Base-by-base conservation (phyloP, 2,329 filamentous ascomycete species). In the Alternaria viburni region DNA sequence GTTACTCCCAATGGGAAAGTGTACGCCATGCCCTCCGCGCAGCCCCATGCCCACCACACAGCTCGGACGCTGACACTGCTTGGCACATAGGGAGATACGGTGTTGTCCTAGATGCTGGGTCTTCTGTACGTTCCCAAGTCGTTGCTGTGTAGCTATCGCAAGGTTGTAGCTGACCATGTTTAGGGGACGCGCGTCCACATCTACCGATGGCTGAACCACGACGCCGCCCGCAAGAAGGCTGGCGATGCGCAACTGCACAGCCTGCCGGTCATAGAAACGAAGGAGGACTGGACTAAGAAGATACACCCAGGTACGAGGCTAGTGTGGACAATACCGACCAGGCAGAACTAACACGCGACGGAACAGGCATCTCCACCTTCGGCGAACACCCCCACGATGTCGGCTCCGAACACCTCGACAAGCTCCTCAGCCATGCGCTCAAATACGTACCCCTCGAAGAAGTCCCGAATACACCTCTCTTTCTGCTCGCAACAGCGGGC, bases 81-180 rank as follows among this genome's bases (percentile, higher is more conserved):
- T 45, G 54, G 66, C 61, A 50, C 65, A 46, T 64, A 87, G 86
- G 86, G 85, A 84, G 85, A 83, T 97, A 96, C 86, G 96, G 94
- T 78, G 92, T 98, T 74, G 94, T 99, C 78, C 88, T 99, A 76
- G 96, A 99, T 86, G 96, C 96, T 79, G 96, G 96, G 72, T 98
- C 96, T 81, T 98, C 96, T 75, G 87, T 88, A 81, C 69, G 84
- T 80, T n/a, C 25, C 30, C 8, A 46, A 6, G 30, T 43, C 28
- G 32, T 13, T 13, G 41, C 17, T 8, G n/a, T 46, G 23, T 21
- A 23, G 9, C 23, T 8, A 47, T 52, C n/a, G 56, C 54, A 61
- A 9, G 47, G 47, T 50, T 41, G 51, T 59, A 51, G 62, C 69
- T 76, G 51, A 77, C 70, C 28, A 57, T 54, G 26, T 12, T 61